phyloP scores from a whole-genome alignment of 2,329 filamentous ascomycete genomes.

The Ceratocystis ficicola region DNA sequence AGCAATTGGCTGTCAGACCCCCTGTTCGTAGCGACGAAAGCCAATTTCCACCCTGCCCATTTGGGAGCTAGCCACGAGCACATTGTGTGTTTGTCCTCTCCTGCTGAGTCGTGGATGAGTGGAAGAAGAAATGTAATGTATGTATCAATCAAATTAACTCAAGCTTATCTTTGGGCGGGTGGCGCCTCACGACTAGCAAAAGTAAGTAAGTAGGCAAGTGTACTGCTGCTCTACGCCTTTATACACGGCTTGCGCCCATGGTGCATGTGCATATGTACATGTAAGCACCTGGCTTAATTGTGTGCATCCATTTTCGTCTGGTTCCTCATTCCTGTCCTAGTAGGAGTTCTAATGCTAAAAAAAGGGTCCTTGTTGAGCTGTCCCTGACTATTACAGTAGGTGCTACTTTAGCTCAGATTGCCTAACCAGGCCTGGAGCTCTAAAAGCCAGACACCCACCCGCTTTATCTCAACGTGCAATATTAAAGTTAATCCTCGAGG shows the following conservation, averaged over 20 bases:
- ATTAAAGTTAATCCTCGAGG: constrained; percentile 5
- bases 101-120: too few relatives aligned
- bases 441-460: background rate
- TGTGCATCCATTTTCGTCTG: too few relatives aligned
- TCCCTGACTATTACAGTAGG: background rate
- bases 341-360: too few relatives aligned
- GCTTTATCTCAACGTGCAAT: constrained; percentile 1
- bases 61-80: too few relatives aligned
- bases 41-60: too few relatives aligned
- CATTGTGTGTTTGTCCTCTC: too few relatives aligned
- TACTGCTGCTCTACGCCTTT: too few relatives aligned
- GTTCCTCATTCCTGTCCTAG: background rate
- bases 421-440: background rate
- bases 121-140: background rate
- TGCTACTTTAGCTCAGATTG: background rate
- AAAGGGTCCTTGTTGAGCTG: constrained; percentile 1
- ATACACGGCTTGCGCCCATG: background rate
- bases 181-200: background rate
- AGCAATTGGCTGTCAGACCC: too few relatives aligned
- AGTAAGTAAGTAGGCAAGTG: background rate
- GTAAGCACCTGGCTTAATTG: background rate
- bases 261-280: background rate
- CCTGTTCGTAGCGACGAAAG: too few relatives aligned
- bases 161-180: too few relatives aligned
- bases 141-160: too few relatives aligned